These are phyloP conservation scores for Yamadazyma triangularis DNA, from an alignment of 1,139 yeast genomes.

Conservation along the genomic window DNA sequence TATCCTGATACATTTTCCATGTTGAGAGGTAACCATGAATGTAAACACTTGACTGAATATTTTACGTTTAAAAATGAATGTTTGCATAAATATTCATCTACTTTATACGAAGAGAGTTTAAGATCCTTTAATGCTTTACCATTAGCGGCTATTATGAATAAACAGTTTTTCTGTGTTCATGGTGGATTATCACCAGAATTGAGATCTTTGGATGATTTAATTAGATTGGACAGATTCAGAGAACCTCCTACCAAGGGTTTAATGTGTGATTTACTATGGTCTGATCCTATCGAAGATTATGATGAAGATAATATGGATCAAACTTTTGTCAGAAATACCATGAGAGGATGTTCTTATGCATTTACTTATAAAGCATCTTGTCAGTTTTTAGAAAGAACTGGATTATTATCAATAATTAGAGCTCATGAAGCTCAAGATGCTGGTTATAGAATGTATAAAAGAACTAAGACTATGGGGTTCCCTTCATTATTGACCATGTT, in stretches of 20 bases:
- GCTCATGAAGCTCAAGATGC: conserved; percentile 99
- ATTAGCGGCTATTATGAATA: conserved; percentile 89
- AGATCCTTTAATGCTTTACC: conserved; percentile 85
- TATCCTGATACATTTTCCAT: conserved; percentile 76
- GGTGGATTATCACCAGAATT: conserved; percentile 95
- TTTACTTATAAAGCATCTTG: conserved; percentile 85
- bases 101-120: conserved; percentile 72
- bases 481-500: conserved; percentile 90
- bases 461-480: conserved; percentile 84
- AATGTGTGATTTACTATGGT: conserved; percentile 95
- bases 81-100: conserved; percentile 70
- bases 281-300: conserved; percentile 88
- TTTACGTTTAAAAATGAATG: conserved; percentile 93
- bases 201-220: conserved; percentile 64
- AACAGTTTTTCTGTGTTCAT: conserved; percentile 93
- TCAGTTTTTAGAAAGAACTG: conserved; percentile 73
- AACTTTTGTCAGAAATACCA: conserved; percentile 60
- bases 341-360: conserved; percentile 91
- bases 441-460: conserved; percentile 91
- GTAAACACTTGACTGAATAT: conserved; percentile 88
- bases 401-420: conserved; percentile 76
- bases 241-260: conserved; percentile 94
- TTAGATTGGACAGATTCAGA: conserved; percentile 69
- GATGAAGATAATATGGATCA: conserved; percentile 61
- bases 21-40: conserved; percentile 93